A percentile compares a stretch with the other conserved stretches of the same genome.
These are phyloP conservation scores for Geotrichum fermentans DNA, from an alignment of 1,139 yeast species.

Conservation along the genomic window DNA sequence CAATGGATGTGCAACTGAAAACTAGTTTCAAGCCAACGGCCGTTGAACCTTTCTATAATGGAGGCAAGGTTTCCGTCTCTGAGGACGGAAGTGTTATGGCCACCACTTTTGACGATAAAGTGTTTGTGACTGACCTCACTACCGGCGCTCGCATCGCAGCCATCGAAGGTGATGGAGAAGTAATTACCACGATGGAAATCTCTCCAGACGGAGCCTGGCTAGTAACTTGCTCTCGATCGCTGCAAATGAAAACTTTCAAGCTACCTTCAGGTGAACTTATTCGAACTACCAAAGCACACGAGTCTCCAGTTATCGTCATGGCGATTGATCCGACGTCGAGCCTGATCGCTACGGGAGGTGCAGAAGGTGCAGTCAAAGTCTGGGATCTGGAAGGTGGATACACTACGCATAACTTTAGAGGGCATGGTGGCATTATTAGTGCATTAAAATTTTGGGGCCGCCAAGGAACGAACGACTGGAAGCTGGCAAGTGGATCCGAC, in stretches of 20 bases:
- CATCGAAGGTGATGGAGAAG: conserved; percentile 83
- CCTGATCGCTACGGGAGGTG: conserved; percentile 87
- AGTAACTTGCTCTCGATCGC: conserved; percentile 77
- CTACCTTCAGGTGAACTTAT: conserved; percentile 34
- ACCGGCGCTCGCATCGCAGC: conserved; percentile 56
- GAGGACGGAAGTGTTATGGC: conserved; percentile 65
- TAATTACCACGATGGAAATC: conserved; percentile 64
- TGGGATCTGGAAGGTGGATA: conserved; percentile 90
- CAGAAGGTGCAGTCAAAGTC: conserved; percentile 87
- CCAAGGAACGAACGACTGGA: conserved; percentile 67
- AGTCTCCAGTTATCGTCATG: conserved; percentile 79
- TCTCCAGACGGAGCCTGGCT: conserved; percentile 71
- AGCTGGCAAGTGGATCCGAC: conserved; percentile 77
- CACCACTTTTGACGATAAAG: conserved; percentile 72
- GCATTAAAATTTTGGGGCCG: conserved; percentile 72
- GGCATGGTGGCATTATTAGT: conserved; percentile 91
- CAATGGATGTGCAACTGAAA: conserved; percentile 28
- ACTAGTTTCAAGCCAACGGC: conserved; percentile 45
- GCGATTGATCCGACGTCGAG: conserved; percentile 77
- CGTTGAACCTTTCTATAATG: conserved; percentile 75
- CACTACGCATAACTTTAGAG: conserved; percentile 83
- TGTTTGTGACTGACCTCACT: conserved; percentile 59
- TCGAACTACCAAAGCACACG: conserved; percentile 43
- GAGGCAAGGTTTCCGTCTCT: conserved; percentile 73
- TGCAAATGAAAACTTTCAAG: conserved; percentile 66